Conservation (phyloP, 306 rosid species). For the Trifolium subterraneum region DNA sequence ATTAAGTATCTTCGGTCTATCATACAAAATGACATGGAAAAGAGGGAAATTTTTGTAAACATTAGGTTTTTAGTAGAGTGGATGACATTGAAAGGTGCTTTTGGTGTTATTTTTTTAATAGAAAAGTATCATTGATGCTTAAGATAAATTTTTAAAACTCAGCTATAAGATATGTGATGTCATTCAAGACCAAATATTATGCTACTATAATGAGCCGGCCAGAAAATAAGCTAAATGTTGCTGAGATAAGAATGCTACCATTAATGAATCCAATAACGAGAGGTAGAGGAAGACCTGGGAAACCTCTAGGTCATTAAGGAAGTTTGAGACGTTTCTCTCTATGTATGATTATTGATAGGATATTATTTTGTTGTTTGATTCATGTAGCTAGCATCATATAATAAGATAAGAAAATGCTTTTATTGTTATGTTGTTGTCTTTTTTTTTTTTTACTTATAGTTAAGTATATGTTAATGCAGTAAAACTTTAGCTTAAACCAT, state of each 20-base stretch:
- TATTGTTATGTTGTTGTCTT: not conserved
- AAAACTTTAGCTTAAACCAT: not conserved
- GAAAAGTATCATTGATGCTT: not conserved
- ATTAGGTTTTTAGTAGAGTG: not conserved
- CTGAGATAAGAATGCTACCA: not conserved
- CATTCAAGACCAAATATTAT: not conserved
- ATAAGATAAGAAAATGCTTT: not conserved
- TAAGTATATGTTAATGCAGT: not conserved
- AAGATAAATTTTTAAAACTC: not conserved
- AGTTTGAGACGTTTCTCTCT: not conserved
- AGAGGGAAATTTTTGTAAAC: not conserved
- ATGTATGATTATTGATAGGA: not conserved
- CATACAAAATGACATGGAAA: not conserved
- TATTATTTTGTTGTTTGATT: not conserved
- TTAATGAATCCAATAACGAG: not conserved
- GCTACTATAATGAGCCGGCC: not conserved
- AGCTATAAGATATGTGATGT: not conserved
- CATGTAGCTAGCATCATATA: not conserved
- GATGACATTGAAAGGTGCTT: not conserved
- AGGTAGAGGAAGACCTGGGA: slow-evolving; percentile 5
- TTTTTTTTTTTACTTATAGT: not conserved
- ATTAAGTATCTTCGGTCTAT: not conserved
- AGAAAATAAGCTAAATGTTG: slow-evolving; percentile 4
- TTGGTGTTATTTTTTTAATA: not conserved
- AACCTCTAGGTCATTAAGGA: not conserved